Evolutionary conservation across 202 grass and related monocot genomes (phyloP), one percentile per base, ranked within the genome.

Genomic region (Digitaria exilis): DNA sequence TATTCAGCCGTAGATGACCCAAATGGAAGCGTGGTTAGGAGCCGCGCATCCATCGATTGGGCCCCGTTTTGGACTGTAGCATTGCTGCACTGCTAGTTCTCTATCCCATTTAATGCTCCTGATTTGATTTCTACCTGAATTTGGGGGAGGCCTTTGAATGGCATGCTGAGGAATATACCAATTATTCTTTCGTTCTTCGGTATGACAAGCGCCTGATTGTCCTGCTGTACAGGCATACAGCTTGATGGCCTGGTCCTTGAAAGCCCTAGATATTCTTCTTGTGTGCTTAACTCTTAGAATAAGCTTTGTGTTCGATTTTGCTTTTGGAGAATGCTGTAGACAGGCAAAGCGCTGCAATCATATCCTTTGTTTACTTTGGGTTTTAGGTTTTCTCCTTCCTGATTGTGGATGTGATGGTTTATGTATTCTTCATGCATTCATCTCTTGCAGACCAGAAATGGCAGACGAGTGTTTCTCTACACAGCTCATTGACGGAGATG

Each of bases 401-500:
- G 39, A 86, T 69, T 74, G 45, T 60, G 55, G 67, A 62, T 22
- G 50, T 75, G 68, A 63, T 70, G 34, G 42, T 62, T 34, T 75
- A 34, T 22, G 57, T 39, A 39, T 39, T 39, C 42, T 48, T 81
- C 45, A 14, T 79, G 18, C 2, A 29, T 84, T 82, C 7, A 5
- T 44, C 41, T 85, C 55, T 51, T 87, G 72, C 78, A 93, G 86
- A 86, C 68, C 65, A 87, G 86, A 89, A 87, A 93, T 93, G 94
- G 89, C 31, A 3, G 94, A 93, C 63, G 61, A 51, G 14, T 93
- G 57, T 82, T 77, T 86, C 74, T 97, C 94, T 7, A 89, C 77
- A 0, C 94, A 93, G 87, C 86, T 97, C 32, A 89, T 97, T 60
- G 91, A 97, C 17, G 94, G 94, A 85, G 94, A 97, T 89, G 94